These are phyloP conservation scores for Scedosporium aurantiacum DNA, from an alignment of 2,329 filamentous ascomycete genomes.

Conservation along the genomic window DNA sequence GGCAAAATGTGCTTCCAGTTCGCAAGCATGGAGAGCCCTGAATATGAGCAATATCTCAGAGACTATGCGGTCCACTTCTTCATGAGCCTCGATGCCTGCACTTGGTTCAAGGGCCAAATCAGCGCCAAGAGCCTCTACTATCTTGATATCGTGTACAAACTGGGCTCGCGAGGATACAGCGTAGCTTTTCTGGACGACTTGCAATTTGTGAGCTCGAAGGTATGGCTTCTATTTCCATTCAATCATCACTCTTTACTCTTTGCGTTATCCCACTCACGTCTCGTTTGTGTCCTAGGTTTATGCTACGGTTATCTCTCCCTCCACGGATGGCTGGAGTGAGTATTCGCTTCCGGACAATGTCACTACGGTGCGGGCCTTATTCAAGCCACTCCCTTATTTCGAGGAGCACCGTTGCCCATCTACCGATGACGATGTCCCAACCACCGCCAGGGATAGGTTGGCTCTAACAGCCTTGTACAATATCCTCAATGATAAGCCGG, in stretches of 20 bases:
- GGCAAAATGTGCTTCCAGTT: conserved; percentile 27
- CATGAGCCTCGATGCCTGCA: conserved; percentile 54
- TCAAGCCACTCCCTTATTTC: neutral
- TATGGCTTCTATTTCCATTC: conserved; percentile 15
- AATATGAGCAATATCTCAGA: conserved; percentile 45
- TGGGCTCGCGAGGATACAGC: conserved; percentile 46
- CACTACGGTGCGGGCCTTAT: neutral
- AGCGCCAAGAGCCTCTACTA: conserved; percentile 13
- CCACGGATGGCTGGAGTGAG: neutral
- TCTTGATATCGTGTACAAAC: conserved; percentile 27
- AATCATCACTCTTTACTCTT: no score
- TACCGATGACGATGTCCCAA: neutral
- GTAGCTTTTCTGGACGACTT: conserved; percentile 53
- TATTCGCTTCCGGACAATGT: neutral
- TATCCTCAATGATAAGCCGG: conserved; percentile 8
- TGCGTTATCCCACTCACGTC: neutral
- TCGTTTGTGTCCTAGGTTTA: neutral
- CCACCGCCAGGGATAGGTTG: conserved; percentile 12
- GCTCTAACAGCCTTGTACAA: conserved; percentile 11
- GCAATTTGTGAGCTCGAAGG: conserved; percentile 54
- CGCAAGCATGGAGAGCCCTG: conserved; percentile 30
- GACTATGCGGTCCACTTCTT: conserved; percentile 51
- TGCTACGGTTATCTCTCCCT: neutral
- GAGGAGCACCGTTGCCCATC: neutral
- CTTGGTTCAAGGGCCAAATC: conserved; percentile 22